Evolutionary conservation across 2,329 filamentous ascomycete species (phyloP).

Genomic region (Neonectria sp.): DNA sequence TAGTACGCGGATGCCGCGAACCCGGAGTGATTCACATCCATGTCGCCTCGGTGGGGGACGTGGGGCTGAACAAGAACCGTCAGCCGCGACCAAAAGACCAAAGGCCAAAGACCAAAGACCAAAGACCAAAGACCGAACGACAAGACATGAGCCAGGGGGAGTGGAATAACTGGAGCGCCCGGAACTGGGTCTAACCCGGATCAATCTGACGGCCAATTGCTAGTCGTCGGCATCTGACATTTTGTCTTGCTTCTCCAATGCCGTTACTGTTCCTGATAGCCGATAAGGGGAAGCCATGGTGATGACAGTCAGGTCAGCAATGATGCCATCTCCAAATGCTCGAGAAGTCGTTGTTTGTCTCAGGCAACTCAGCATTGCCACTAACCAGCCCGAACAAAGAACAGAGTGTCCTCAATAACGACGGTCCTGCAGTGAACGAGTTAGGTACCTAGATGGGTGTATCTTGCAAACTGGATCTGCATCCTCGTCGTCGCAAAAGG

Average conservation of each 20-base stretch:
- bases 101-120: neutral
- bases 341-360: neutral
- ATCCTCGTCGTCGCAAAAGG: neutral
- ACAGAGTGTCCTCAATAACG: neutral
- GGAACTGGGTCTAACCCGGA: neutral
- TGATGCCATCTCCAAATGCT: constrained; percentile 1
- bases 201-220: neutral
- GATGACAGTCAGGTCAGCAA: constrained; percentile 1
- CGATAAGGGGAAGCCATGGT: neutral
- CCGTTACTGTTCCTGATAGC: neutral
- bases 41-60: neutral
- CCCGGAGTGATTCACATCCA: constrained; percentile 3
- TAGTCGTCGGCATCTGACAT: neutral
- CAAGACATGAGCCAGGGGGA: neutral
- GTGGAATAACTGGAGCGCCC: neutral
- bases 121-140: neutral
- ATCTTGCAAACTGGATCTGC: neutral
- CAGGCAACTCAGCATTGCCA: neutral
- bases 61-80: constrained; percentile 1
- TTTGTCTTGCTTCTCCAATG: neutral
- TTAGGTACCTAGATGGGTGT: neutral
- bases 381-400: neutral
- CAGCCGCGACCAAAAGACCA: neutral
- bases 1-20: constrained; percentile 2
- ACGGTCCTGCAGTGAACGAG: neutral